phyloP scores from a whole-genome alignment of 2,329 filamentous ascomycete species.

The Colletotrichum sp. region DNA sequence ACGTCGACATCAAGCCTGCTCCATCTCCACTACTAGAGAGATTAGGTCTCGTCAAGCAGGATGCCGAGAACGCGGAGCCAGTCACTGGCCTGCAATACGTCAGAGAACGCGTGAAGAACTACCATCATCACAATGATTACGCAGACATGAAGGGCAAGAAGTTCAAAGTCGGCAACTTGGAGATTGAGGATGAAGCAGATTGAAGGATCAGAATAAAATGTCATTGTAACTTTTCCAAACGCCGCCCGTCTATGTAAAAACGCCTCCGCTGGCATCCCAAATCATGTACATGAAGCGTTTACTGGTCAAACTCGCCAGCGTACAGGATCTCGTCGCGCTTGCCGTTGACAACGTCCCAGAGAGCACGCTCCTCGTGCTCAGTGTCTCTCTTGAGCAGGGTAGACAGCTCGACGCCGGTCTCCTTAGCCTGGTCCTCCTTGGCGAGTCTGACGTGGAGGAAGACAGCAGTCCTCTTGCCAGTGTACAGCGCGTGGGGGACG shows the following conservation, averaged over 20 bases:
- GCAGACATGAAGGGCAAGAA: constrained; percentile 41
- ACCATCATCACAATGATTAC: constrained; percentile 42
- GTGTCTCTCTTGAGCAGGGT: constrained; percentile 27
- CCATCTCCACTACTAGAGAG: constrained; percentile 32
- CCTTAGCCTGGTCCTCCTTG: constrained; percentile 38
- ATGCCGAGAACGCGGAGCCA: constrained; percentile 28
- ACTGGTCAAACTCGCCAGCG: constrained; percentile 43
- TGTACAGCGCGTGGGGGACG: constrained; percentile 65
- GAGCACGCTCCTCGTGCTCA: constrained; percentile 39
- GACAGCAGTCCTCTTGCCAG: constrained; percentile 63
- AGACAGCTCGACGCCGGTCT: constrained; percentile 30
- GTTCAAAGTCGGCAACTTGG: constrained; percentile 42
- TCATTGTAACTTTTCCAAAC: background rate
- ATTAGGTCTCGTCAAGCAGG: constrained; percentile 27
- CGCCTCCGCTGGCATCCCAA: background rate
- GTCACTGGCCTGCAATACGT: constrained; percentile 45
- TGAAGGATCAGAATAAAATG: background rate
- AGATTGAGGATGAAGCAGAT: constrained; percentile 43
- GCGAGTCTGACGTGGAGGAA: constrained; percentile 56
- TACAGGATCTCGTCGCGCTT: constrained; percentile 46
- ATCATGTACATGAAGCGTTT: background rate
- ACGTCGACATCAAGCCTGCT: constrained; percentile 31
- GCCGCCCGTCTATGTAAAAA: background rate
- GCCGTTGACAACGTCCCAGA: constrained; percentile 55
- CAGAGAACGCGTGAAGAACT: constrained; percentile 43